Conservation (phyloP, 371 early-diverging fungal genomes). For the Mucor lusitanicus region DNA sequence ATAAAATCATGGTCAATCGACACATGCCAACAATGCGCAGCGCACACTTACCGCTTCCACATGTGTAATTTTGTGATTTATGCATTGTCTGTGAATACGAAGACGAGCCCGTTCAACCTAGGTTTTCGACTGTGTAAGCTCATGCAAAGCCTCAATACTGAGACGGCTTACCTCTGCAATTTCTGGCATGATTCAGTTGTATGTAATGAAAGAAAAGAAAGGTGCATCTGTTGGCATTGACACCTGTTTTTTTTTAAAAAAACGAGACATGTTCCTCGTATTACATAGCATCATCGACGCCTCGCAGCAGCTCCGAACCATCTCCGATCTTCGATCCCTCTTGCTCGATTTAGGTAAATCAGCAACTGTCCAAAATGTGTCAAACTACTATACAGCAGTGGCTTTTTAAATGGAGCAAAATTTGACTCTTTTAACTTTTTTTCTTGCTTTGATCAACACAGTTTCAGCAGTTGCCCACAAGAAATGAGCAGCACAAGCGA, state of each 20-base stretch:
- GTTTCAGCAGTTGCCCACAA: neutral
- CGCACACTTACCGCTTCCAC: conserved; percentile 35
- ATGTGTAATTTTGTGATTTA: conserved; percentile 41
- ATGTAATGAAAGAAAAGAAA: neutral
- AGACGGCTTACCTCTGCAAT: conserved; percentile 30
- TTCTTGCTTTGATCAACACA: neutral
- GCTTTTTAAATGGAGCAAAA: neutral
- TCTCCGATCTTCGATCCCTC: neutral
- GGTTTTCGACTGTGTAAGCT: neutral
- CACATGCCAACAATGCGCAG: neutral
- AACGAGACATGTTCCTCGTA: neutral
- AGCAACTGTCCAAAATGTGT: too few species aligned
- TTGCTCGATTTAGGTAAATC: too few species aligned
- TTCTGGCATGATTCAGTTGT: conserved; percentile 29
- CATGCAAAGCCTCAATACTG: neutral
- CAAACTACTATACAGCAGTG: too few species aligned
- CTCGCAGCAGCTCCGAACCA: neutral
- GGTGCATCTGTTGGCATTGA: neutral
- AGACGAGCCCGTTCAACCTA: conserved; percentile 47
- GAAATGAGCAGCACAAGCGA: neutral
- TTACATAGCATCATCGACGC: neutral
- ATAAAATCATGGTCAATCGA: neutral
- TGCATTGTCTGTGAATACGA: conserved; percentile 37
- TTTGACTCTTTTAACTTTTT: neutral
- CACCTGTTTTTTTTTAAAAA: neutral